Percentiles rank a stretch among this genome's conserved stretches.
These are phyloP conservation scores for Aeminium ludgeri DNA, from an alignment of 495 filamentous ascomycete genomes.

Conservation along the genomic window DNA sequence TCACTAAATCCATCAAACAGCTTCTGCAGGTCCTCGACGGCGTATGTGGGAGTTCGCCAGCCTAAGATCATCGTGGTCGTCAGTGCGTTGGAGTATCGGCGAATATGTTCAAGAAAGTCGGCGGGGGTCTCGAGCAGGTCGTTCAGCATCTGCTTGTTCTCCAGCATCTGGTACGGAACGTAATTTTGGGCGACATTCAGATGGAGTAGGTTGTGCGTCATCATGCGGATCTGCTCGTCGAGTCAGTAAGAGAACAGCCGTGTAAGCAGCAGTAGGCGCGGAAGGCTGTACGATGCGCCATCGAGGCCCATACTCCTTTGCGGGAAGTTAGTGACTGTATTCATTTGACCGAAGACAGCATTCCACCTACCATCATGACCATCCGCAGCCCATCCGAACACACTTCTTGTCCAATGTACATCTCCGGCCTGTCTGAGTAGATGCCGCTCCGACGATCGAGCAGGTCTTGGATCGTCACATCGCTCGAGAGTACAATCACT, in stretches of 20 bases:
- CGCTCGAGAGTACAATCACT: constrained; percentile 27
- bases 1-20: constrained; percentile 32
- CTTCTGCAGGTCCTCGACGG: constrained; percentile 22
- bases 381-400: constrained; percentile 27
- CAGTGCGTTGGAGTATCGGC: constrained; percentile 1
- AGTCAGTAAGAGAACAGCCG: background rate
- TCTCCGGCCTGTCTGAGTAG: constrained; percentile 30
- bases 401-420: constrained; percentile 28
- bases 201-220: constrained; percentile 31
- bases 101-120: constrained; percentile 29
- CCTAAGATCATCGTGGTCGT: constrained; percentile 27
- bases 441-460: constrained; percentile 29
- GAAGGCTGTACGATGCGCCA: constrained; percentile 23
- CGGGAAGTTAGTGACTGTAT: constrained; percentile 28
- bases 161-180: constrained; percentile 36
- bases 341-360: too few species aligned
- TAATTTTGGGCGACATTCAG: constrained; percentile 23
- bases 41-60: constrained; percentile 24
- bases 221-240: constrained; percentile 22
- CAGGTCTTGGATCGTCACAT: constrained; percentile 26
- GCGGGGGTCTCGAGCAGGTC: constrained; percentile 27
- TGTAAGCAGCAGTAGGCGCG: background rate
- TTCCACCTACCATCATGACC: constrained; percentile 28
- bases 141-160: constrained; percentile 33
- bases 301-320: constrained; percentile 25